Conservation (phyloP, 2,329 filamentous ascomycete species). For the Colletotrichum cordylinicola region DNA sequence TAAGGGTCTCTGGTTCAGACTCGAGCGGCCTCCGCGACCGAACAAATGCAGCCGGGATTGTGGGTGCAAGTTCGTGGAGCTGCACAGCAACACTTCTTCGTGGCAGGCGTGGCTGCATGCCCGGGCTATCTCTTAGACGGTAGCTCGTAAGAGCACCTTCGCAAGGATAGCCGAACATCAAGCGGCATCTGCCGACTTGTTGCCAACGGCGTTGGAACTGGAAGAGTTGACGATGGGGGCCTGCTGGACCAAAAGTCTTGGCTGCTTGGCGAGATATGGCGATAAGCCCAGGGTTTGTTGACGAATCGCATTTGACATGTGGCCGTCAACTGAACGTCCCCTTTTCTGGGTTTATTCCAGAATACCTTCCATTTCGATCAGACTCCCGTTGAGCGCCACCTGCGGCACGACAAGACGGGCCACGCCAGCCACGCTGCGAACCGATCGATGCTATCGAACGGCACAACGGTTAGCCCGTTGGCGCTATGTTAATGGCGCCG, state of each 20-base stretch:
- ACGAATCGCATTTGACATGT: neutral
- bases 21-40: neutral
- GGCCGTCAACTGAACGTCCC: neutral
- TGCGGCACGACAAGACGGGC: neutral
- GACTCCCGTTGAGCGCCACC: neutral
- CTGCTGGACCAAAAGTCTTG: neutral
- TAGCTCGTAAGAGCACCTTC: neutral
- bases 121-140: neutral
- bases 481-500: neutral
- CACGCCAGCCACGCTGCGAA: neutral
- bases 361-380: neutral
- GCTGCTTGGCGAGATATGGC: constrained; percentile 8
- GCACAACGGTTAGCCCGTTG: neutral
- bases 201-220: neutral
- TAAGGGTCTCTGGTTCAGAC: neutral
- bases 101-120: neutral
- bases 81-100: neutral
- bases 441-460: neutral
- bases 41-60: neutral
- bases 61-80: neutral
- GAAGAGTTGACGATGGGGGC: neutral
- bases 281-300: constrained; percentile 10
- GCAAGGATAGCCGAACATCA: neutral
- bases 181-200: neutral
- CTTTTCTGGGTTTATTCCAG: neutral